These are phyloP conservation scores for Lentinula guzmanii DNA, from an alignment of 768 basidiomycete species.

Conservation along the genomic window DNA sequence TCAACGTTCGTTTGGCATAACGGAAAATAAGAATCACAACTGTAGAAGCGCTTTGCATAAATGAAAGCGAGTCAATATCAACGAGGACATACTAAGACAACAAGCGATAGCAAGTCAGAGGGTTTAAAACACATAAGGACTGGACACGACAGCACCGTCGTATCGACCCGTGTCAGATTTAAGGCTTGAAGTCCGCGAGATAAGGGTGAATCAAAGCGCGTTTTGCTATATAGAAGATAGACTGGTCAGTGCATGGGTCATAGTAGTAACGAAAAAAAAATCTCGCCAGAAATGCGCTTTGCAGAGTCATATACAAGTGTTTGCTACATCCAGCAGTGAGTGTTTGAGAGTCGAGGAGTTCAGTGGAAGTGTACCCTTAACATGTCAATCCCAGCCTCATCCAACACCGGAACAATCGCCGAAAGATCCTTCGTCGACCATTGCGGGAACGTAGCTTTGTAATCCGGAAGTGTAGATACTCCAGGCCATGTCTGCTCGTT, in stretches of 20 bases:
- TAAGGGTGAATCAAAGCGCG: slow-evolving; percentile 47
- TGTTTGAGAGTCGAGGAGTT: neutral
- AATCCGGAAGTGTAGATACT: slow-evolving; percentile 82
- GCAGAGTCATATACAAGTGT: slow-evolving; percentile 85
- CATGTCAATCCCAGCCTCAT: slow-evolving; percentile 75
- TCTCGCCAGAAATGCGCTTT: slow-evolving; percentile 84
- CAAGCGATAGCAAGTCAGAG: neutral
- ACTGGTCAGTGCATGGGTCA: neutral
- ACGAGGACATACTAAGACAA: neutral
- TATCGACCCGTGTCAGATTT: slow-evolving; percentile 2
- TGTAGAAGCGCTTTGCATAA: neutral
- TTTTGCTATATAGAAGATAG: slow-evolving; percentile 43
- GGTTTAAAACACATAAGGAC: neutral
- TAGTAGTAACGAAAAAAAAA: slow-evolving; percentile 16
- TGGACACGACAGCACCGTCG: no score
- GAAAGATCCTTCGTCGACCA: slow-evolving; percentile 78
- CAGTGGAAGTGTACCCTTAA: slow-evolving; percentile 45
- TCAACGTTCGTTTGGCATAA: neutral
- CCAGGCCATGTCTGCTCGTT: slow-evolving; percentile 91
- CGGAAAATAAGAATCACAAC: neutral
- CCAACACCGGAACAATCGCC: slow-evolving; percentile 62
- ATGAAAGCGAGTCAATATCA: neutral
- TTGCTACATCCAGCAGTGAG: slow-evolving; percentile 27
- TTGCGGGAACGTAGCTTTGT: slow-evolving; percentile 95
- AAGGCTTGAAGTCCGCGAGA: slow-evolving; percentile 34